These are phyloP conservation scores for Przewalskia tangutica DNA, from an alignment of 257 asterid genomes.

Conservation along the genomic window DNA sequence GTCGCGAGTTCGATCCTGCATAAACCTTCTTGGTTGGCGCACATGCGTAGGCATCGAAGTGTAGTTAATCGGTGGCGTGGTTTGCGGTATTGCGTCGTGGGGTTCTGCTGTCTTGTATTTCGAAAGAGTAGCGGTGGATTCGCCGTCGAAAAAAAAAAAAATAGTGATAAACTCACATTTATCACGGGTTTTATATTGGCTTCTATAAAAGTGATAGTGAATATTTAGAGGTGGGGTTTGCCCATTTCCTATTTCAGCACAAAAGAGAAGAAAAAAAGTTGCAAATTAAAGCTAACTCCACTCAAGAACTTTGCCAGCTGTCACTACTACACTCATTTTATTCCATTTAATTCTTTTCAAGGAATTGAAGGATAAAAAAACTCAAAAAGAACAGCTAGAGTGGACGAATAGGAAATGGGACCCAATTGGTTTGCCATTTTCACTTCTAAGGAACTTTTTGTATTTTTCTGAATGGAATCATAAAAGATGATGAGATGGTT, in stretches of 20 bases:
- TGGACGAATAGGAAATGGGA: background rate
- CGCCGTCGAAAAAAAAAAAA: too few species aligned
- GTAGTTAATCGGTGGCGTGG: too few species aligned
- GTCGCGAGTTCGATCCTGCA: too few species aligned
- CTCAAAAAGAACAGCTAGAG: constrained; percentile 15
- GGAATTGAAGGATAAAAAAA: background rate
- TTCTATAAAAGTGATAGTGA: background rate
- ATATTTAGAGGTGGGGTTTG: background rate
- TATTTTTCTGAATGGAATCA: background rate
- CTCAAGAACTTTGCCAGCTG: background rate
- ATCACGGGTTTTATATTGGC: background rate
- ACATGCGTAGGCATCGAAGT: too few species aligned
- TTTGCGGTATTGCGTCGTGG: too few species aligned
- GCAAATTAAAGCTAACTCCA: background rate
- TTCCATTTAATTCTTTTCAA: background rate
- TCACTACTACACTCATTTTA: constrained; percentile 1
- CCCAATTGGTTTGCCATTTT: constrained; percentile 2
- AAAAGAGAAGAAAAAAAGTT: too few species aligned
- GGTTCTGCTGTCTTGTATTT: too few species aligned
- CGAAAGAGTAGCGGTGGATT: too few species aligned
- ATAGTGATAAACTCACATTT: background rate
- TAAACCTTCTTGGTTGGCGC: too few species aligned
- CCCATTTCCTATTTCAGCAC: background rate
- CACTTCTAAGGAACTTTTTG: background rate
- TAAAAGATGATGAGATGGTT: constrained; percentile 2